Base-by-base conservation (phyloP, 2,329 filamentous ascomycete species). In the Ophiostoma novo-ulmi region DNA sequence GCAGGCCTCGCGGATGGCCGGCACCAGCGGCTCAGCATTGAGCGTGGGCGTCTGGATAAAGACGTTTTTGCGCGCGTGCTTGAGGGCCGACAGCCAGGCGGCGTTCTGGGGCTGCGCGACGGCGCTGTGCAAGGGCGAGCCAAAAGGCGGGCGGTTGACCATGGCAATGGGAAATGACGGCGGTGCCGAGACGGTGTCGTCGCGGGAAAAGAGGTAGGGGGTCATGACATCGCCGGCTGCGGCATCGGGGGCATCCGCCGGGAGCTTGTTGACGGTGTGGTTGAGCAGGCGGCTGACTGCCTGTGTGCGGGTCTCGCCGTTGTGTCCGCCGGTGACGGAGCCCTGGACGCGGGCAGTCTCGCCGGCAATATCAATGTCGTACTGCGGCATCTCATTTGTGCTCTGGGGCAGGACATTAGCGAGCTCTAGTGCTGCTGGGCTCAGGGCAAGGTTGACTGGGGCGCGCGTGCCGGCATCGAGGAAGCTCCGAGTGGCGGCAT, bases 21-120 rank as follows among this genome's bases (percentile, higher is more conserved):
- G 85, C 0, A 93, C 75, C 0, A 93, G 80, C 0, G 87, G 88
- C 71, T 86, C 85, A 0, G 91, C 90, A 75, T 94, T 94, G 52
- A 94, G 83, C 31, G 92, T 90, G 0, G 91, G 91, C 0, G 90
- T 89, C 77, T 94, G 90, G 71, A 94, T 93, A 75, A 94, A 92
- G n/a, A 94, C 84, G 38, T 80, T 83, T 14, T 80, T 80, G 70
- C 82, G 78, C 0, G 91, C 90, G 74, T 93, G 85, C 1, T 87
- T 83, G 8, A 94, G 82, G 0, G 89, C 85, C 0, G 90, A 90
- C 0, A 93, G 80, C 85, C 89, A 94, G 0, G 88, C 89, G 68
- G 88, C 89, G 75, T 94, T 93, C 75, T 94, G 91, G 0, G 91
- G 91, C 2, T 88, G 89, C 67, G 85, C 81, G 2, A 88, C 80